phyloP scores from a whole-genome alignment of 352 stramenopile species.

The Phytophthora hybrid region DNA sequence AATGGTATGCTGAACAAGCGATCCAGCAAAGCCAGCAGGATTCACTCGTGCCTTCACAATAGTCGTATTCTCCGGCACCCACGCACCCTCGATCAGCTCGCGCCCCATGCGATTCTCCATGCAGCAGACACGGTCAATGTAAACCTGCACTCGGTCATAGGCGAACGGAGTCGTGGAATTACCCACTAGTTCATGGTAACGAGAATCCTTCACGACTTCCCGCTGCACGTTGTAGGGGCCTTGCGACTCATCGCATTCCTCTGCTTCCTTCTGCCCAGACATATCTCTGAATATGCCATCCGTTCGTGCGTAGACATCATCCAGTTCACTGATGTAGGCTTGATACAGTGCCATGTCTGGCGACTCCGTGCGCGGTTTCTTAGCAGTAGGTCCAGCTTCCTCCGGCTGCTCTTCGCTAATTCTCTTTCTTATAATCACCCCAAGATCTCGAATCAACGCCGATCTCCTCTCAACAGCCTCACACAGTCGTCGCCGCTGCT shows the following conservation, averaged over 20 bases:
- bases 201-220: not conserved
- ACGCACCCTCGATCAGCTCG: conserved; percentile 22
- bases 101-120: conserved; percentile 23
- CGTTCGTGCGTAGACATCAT: conserved; percentile 34
- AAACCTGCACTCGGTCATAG: conserved; percentile 16
- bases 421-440: conserved; percentile 26
- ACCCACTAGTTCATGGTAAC: conserved; percentile 30
- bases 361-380: conserved; percentile 19
- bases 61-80: conserved; percentile 34
- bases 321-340: conserved; percentile 37
- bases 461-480: conserved; percentile 25
- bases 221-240: conserved; percentile 6
- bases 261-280: not conserved
- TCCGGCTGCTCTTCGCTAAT: conserved; percentile 28
- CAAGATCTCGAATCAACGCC: conserved; percentile 25
- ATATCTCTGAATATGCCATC: conserved; percentile 27
- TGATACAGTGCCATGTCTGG: conserved; percentile 32
- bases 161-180: conserved; percentile 30
- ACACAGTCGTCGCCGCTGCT: conserved; percentile 27
- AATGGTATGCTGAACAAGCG: conserved; percentile 31
- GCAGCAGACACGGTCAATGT: conserved; percentile 7
- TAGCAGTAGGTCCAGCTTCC: not conserved
- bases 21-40: not conserved
- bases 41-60: conserved; percentile 32
- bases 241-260: not conserved